Conservation (phyloP, 2,329 filamentous ascomycete species). For the Colletotrichum chrysophilum region DNA sequence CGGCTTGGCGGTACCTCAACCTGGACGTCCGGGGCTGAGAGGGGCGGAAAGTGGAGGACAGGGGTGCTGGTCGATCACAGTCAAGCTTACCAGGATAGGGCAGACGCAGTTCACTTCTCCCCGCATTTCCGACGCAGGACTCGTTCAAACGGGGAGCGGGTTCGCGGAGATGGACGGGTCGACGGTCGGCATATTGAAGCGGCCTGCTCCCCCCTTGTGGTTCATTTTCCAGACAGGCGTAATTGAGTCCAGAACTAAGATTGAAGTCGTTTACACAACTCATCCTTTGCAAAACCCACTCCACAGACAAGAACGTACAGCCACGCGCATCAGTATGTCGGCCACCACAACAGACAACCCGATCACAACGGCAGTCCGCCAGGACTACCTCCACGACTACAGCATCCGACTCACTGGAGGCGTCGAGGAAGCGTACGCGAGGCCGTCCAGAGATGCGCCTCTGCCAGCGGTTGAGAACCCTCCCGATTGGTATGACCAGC, state of each 20-base stretch:
- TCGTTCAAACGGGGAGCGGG: not conserved
- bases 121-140: not conserved
- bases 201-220: not conserved
- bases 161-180: not conserved
- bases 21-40: not conserved
- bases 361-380: not conserved
- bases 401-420: constrained; percentile 16
- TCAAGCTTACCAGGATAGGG: not conserved
- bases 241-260: not conserved
- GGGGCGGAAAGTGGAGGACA: constrained; percentile 19
- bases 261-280: not conserved
- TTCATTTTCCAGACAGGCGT: not conserved
- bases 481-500: constrained; percentile 23
- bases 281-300: not conserved
- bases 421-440: constrained; percentile 11
- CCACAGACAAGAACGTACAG: not conserved
- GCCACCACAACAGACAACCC: constrained; percentile 10
- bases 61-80: not conserved
- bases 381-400: constrained; percentile 16
- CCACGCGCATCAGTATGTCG: not conserved
- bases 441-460: constrained; percentile 4
- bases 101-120: not conserved
- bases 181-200: constrained; percentile 16
- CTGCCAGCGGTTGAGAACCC: constrained; percentile 15
- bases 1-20: not conserved